Evolutionary conservation across 2,329 filamentous ascomycete species (phyloP), one percentile per base, ranked within the genome.

Genomic region (Botrytis medusae): DNA sequence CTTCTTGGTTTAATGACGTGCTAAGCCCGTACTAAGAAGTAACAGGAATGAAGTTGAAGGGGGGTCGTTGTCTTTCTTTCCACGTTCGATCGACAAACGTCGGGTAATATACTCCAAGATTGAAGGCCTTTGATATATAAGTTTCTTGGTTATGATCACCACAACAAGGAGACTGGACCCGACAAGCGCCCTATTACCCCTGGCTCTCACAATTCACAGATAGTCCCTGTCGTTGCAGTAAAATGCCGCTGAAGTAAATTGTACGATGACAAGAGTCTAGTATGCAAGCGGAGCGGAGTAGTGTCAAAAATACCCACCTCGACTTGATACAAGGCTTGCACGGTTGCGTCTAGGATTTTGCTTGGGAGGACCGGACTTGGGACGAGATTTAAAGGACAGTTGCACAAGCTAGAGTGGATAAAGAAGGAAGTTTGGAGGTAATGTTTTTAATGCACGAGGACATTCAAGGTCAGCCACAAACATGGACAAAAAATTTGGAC

Each of bases 101-200:
- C 78, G 78, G 79, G 72, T 78, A 77, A 79, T 80, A 77, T 78
- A 77, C 71, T 73, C 72, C 75, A 80, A 80, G 76, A 78, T 78
- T 78, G 75, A 76, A 77, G 76, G 77, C 74, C 72, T 65, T 76
- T 74, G 75, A 76, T 74, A 63, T 72, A 75, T 77, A 76, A 77
- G 37, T 77, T 77, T 76, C 75, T 73, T 77, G 72, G 73, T 74
- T 78, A 78, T 77, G 77, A 79, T 79, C 77, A 76, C 75, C 75
- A 77, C 74, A 74, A 75, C 78, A 77, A 78, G 78, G 78, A 75
- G 75, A 77, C 70, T 77, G 72, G 76, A 79, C 75, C 79, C 78
- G 77, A 79, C 76, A 77, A 77, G 78, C 75, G 75, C 77, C 74
- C 77, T 74, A 68, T 75, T 76, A 74, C 72, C 74, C 74, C 77